Percentiles rank a stretch among this genome's conserved stretches.
phyloP scores from a whole-genome alignment of 805 yeast genomes.

The Candida palmyrensis region DNA sequence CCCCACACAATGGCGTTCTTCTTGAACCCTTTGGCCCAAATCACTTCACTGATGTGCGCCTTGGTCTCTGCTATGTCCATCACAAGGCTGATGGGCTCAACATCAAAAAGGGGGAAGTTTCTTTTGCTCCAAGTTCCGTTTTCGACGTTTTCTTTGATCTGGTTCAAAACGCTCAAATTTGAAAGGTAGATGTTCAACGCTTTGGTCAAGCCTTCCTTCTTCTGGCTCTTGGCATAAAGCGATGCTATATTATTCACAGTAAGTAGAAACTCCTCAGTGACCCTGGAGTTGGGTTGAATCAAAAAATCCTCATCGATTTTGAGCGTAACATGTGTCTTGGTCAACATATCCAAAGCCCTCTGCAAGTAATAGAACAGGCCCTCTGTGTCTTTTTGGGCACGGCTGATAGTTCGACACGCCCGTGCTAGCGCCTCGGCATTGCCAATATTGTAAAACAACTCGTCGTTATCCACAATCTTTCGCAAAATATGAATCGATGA shows the following conservation, averaged over 20 bases:
- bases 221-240: conserved; percentile 17
- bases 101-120: conserved; percentile 32
- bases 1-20: conserved; percentile 37
- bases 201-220: conserved; percentile 12
- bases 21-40: conserved; percentile 37
- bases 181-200: conserved; percentile 34
- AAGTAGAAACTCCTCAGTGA: conserved; percentile 33
- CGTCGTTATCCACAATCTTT: conserved; percentile 30
- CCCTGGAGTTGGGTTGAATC: conserved; percentile 18
- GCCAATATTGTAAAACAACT: conserved; percentile 31
- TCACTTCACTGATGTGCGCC: conserved; percentile 36
- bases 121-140: conserved; percentile 8
- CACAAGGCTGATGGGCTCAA: conserved; percentile 22
- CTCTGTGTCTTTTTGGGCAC: conserved; percentile 13
- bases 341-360: conserved; percentile 29
- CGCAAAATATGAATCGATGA: conserved; percentile 22
- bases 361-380: conserved; percentile 22
- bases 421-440: conserved; percentile 37
- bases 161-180: conserved; percentile 22
- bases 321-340: conserved; percentile 21
- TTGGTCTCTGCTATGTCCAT: conserved; percentile 26
- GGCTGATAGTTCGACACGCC: conserved; percentile 32
- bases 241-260: conserved; percentile 32
- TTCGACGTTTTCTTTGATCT: conserved; percentile 8
- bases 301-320: conserved; percentile 19